Percentiles rank a stretch among this genome's conserved stretches.
These are phyloP conservation scores for Taiozyma sp. DNA, from an alignment of 1,139 yeast species.

Conservation along the genomic window DNA sequence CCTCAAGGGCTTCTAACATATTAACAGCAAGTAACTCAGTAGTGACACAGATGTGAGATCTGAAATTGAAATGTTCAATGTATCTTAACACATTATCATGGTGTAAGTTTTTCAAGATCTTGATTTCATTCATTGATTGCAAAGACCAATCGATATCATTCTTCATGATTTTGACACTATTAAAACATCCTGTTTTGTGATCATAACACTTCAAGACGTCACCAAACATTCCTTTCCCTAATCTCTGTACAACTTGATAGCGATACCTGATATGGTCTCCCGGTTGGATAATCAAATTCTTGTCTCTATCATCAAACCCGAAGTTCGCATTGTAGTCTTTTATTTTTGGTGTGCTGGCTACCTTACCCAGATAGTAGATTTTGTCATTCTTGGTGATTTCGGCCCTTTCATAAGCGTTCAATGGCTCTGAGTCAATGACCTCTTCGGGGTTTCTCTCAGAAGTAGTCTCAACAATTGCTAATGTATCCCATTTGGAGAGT, in stretches of 20 bases:
- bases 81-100: slow-evolving; percentile 48
- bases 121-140: slow-evolving; percentile 78
- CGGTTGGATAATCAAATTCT: slow-evolving; percentile 52
- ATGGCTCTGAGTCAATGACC: slow-evolving; percentile 5
- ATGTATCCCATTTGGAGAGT: slow-evolving; percentile 6
- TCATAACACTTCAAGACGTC: slow-evolving; percentile 70
- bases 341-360: slow-evolving; percentile 2
- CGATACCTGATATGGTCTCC: slow-evolving; percentile 79
- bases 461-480: not conserved
- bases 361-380: slow-evolving; percentile 32
- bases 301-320: slow-evolving; percentile 70
- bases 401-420: slow-evolving; percentile 49
- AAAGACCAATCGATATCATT: slow-evolving; percentile 71
- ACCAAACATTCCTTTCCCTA: slow-evolving; percentile 87
- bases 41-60: slow-evolving; percentile 80
- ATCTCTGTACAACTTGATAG: slow-evolving; percentile 51
- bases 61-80: slow-evolving; percentile 68
- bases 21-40: slow-evolving; percentile 72
- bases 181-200: slow-evolving; percentile 51
- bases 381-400: slow-evolving; percentile 42
- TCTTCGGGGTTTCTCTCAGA: slow-evolving; percentile 3
- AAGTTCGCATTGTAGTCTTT: slow-evolving; percentile 33
- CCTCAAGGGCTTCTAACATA: slow-evolving; percentile 60
- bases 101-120: slow-evolving; percentile 50
- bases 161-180: slow-evolving; percentile 75